A percentile compares a stretch with the other conserved stretches of the same genome.
Conservation (phyloP, 225 moss, liverwort and hornwort species). For the Ulota crispa region DNA sequence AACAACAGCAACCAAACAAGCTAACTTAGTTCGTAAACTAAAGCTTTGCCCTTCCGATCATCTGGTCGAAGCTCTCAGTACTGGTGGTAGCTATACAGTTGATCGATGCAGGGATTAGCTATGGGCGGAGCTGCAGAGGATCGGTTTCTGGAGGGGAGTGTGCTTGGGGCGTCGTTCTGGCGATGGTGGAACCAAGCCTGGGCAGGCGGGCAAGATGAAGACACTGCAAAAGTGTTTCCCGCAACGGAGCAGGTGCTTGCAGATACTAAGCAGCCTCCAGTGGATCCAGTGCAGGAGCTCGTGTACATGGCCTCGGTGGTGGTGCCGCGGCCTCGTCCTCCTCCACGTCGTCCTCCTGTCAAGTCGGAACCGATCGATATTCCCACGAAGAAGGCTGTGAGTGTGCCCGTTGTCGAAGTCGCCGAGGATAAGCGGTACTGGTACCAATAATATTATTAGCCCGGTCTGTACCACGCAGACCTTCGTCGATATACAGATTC, state of each 20-base stretch:
- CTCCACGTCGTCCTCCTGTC: constrained; percentile 5
- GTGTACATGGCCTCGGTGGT: constrained; percentile 24
- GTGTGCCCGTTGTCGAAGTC: constrained; percentile 6
- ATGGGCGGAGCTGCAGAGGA: constrained; percentile 38
- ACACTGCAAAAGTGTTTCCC: not conserved
- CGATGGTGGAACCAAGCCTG: constrained; percentile 48
- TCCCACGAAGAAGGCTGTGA: constrained; percentile 28
- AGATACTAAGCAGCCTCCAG: not conserved
- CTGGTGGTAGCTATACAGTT: no score
- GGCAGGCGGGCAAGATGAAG: not conserved
- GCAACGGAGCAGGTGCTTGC: no score
- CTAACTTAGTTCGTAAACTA: no score
- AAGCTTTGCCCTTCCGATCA: no score
- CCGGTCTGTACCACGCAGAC: constrained; percentile 31
- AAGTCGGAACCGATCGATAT: constrained; percentile 45
- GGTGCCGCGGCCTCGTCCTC: constrained; percentile 29
- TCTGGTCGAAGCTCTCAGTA: no score
- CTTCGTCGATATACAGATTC: not conserved
- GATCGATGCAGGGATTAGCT: not conserved
- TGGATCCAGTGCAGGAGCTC: constrained; percentile 23
- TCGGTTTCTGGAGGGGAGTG: constrained; percentile 40
- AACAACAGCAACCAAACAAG: no score
- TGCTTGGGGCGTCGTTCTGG: constrained; percentile 38
- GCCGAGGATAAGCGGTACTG: constrained; percentile 45
- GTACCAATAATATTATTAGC: constrained; percentile 34